Evolutionary conservation across 345 rosid genomes (phyloP).

Genomic region (Linum tenue): DNA sequence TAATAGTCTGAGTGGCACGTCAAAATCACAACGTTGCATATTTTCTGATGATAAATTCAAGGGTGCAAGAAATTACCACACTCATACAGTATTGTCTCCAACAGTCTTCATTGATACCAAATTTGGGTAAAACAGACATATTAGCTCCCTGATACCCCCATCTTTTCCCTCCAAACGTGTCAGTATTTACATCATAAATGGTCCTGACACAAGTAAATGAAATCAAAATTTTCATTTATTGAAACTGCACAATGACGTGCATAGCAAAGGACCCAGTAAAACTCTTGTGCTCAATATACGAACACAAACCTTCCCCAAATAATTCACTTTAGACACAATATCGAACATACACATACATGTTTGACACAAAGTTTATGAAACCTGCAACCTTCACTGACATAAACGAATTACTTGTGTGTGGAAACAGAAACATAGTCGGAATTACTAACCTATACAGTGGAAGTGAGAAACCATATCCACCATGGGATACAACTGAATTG

Average conservation of each 20-base stretch:
- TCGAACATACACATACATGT: background rate
- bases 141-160: slow-evolving; percentile 50
- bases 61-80: slow-evolving; percentile 28
- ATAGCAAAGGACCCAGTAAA: background rate
- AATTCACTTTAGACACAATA: background rate
- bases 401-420: background rate
- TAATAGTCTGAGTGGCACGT: background rate
- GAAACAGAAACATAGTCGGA: background rate
- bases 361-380: background rate
- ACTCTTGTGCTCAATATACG: background rate
- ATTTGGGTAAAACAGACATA: slow-evolving; percentile 55
- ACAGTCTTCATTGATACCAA: slow-evolving; percentile 52
- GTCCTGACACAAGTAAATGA: slow-evolving; percentile 30
- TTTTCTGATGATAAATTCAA: background rate
- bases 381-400: background rate
- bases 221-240: no score
- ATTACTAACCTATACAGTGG: slow-evolving; percentile 55
- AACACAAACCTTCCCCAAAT: background rate
- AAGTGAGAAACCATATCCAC: slow-evolving; percentile 34
- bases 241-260: background rate
- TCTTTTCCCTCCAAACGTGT: slow-evolving; percentile 46
- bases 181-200: slow-evolving; percentile 38
- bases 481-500: slow-evolving; percentile 22
- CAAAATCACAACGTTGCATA: background rate
- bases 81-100: slow-evolving; percentile 59